Conservation (phyloP, 441 rosid genomes). For the Jatropha podagrica region DNA sequence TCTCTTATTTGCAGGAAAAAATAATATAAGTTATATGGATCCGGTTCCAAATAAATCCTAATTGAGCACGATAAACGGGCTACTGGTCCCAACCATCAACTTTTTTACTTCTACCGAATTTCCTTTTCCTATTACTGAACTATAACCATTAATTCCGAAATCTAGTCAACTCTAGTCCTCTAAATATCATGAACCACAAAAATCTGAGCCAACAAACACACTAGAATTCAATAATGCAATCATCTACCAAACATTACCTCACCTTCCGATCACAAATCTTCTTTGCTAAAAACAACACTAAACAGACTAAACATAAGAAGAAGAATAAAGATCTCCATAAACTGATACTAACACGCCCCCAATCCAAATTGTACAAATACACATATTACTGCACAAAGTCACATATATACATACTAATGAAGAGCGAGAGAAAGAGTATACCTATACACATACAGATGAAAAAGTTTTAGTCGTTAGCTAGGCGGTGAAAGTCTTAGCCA, state of each 20-base stretch:
- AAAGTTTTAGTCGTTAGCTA: constrained; percentile 7
- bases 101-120: not conserved
- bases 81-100: not conserved
- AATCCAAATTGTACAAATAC: not conserved
- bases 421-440: not conserved
- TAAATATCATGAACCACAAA: not conserved
- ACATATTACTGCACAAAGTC: not conserved
- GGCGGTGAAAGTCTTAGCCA: not conserved
- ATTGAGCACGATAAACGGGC: not conserved
- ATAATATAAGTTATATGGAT: not conserved
- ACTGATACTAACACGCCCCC: not conserved
- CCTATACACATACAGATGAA: constrained; percentile 18
- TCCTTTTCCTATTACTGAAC: not conserved
- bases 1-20: not conserved
- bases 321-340: not conserved
- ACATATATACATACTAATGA: not conserved
- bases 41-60: not conserved
- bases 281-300: too few relatives aligned
- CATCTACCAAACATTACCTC: too few relatives aligned
- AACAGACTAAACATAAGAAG: too few relatives aligned
- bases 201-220: constrained; percentile 3
- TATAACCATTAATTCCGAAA: not conserved
- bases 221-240: not conserved
- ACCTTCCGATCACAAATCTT: too few relatives aligned
- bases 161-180: not conserved